A percentile compares a stretch with the other conserved stretches of the same genome.
Conservation (phyloP, 805 yeast genomes). For the Starmera dryadoides region DNA sequence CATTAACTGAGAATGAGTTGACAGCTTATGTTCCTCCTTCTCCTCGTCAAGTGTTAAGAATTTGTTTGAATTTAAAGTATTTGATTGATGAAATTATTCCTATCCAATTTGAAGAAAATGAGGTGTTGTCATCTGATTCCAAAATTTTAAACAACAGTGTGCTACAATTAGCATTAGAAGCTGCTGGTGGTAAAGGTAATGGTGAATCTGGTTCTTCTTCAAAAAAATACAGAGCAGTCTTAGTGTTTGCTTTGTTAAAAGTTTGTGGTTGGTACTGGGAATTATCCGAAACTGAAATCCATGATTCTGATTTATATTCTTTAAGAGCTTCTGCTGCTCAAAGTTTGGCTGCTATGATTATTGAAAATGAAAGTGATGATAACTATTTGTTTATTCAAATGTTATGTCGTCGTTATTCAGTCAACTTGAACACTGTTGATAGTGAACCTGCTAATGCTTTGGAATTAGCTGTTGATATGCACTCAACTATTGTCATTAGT, state of each 20-base stretch:
- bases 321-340: conserved; percentile 68
- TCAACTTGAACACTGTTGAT: conserved; percentile 56
- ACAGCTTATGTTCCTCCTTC: conserved; percentile 34
- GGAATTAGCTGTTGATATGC: conserved; percentile 83
- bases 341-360: conserved; percentile 58
- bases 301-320: conserved; percentile 56
- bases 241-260: conserved; percentile 64
- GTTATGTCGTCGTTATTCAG: conserved; percentile 69
- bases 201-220: conserved; percentile 48
- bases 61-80: conserved; percentile 66
- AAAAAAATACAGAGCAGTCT: conserved; percentile 56
- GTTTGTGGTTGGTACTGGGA: conserved; percentile 76
- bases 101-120: conserved; percentile 43
- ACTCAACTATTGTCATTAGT: conserved; percentile 67
- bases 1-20: conserved; percentile 15
- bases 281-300: conserved; percentile 50
- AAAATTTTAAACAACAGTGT: conserved; percentile 53
- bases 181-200: conserved; percentile 75
- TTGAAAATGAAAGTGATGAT: conserved; percentile 50
- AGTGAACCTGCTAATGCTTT: conserved; percentile 64
- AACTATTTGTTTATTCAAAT: conserved; percentile 63
- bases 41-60: conserved; percentile 59
- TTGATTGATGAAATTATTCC: conserved; percentile 71
- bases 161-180: conserved; percentile 51
- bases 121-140: conserved; percentile 49